A percentile compares a stretch with the other conserved stretches of the same genome.
Evolutionary conservation across 768 basidiomycete species (phyloP).

Genomic region (Lyophyllum atratum): DNA sequence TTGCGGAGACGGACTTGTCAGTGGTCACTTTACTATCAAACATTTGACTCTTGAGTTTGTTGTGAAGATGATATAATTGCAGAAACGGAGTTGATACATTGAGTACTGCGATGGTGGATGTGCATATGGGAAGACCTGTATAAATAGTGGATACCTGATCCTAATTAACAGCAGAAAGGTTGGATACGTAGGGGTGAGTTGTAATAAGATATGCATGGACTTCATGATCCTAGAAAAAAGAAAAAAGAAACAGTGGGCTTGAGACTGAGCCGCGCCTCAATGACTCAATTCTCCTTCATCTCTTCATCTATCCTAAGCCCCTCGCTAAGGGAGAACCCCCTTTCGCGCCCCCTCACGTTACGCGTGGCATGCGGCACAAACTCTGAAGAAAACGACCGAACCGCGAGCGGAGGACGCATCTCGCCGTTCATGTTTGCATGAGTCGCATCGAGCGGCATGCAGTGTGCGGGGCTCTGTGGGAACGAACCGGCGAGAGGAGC

Average conservation of each 20-base stretch:
- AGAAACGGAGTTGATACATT: background rate
- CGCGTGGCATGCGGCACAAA: conserved; percentile 2
- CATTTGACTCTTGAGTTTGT: too few species aligned
- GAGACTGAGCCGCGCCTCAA: too few species aligned
- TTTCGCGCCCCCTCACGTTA: conserved; percentile 25
- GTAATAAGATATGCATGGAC: background rate
- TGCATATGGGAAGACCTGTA: background rate
- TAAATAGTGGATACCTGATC: conserved; percentile 1
- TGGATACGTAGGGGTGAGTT: background rate
- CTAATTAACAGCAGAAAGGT: background rate
- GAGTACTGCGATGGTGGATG: background rate
- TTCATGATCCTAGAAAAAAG: background rate
- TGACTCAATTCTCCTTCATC: conserved; percentile 41
- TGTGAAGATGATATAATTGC: too few species aligned
- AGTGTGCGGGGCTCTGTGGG: background rate
- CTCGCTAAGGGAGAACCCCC: conserved; percentile 32
- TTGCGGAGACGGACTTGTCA: too few species aligned
- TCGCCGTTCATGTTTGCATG: background rate
- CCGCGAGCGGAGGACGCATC: conserved; percentile 1
- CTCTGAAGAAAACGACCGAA: conserved; percentile 3
- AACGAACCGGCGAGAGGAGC: conserved; percentile 12
- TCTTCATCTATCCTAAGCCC: conserved; percentile 40
- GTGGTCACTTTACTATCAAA: too few species aligned
- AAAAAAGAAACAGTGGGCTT: background rate
- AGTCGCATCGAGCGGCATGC: background rate